Evolutionary conservation across 257 asterid genomes (phyloP), one percentile per base, ranked within the genome.

Genomic region (Gentiana macrophylla): DNA sequence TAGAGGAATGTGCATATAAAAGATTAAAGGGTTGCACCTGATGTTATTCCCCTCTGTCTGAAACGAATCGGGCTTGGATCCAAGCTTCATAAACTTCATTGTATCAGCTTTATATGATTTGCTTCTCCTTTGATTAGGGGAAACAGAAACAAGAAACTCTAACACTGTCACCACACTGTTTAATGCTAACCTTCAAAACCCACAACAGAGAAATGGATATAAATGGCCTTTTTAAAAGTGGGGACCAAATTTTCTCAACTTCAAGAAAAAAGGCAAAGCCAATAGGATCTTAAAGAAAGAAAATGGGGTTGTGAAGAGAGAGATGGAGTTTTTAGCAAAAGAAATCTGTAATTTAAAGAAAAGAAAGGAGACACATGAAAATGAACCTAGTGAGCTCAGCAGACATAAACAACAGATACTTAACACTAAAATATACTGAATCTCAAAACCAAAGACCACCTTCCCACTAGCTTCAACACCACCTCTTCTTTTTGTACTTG

Each of bases 81-180:
- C 96, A 73, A 91, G 98, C 78, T 91, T 91, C 98, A 91, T 91
- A 77, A 84, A 91, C 98, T 91, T 91, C 98, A 91, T 91, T 71
- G 56, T 70, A 49, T 65, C 79, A 66, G 64, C 79, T 72, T n/a
- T 59, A 79, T 62, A 41, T 6, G 80, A 74, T 75, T 76, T 63
- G 59, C 66, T 59, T 56, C 66, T 46, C 52, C 70, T 52, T 58
- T 50, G 37, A 59, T 11, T 53, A 41, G 46, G 6, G 24, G 24
- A 24, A n/a, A n/a, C n/a, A n/a, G n/a, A n/a, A n/a, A n/a, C n/a
- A n/a, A n/a, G n/a, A n/a, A 24, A 24, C 24, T 24, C 24, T 24
- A 24, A 24, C 24, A 24, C 24, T 24, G 24, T 24, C 24, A 24
- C 24, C 24, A 24, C 24, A 24, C 24, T 24, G 24, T 24, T 24